Base-by-base conservation (phyloP, 306 rosid species). In the Notholithocarpus densiflorus region DNA sequence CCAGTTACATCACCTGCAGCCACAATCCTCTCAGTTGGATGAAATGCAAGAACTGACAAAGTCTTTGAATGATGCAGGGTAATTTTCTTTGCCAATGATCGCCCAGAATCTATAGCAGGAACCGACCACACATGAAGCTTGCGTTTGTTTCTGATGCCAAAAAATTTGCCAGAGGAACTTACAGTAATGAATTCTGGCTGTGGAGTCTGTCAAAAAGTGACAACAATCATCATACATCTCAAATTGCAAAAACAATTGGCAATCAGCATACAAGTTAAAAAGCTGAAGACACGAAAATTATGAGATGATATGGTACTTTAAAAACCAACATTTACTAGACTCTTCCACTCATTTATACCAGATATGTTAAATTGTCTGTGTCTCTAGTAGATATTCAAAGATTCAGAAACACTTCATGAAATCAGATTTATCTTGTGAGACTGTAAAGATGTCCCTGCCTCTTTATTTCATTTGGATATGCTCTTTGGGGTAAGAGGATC, bases 1-100 rank as follows among this genome's bases (percentile, higher is more conserved):
- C 99, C 99, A 64, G 87, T 84, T 61, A 72, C 83, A 90, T 95
- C 98, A 82, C 98, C 98, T 0, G 98, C 98, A 79, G 99, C 99
- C 37, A 95, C 90, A 24, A 81, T 90, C 80, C 94, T 89, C 82
- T 87, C 84, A 5, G 87, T 83, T 68, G 96, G 97, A 85, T 95
- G 98, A 86, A 95, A 90, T 71, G 96, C 92, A 82, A 90, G 87
- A 84, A 77, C 79, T 1, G 86, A 72, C 77, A 93, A 80, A 71
- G 66, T 78, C 83, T 83, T 95, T 59, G 99, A 87, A 86, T 95
- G 98, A 84, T 89, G 99, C 88, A 95, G 83, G 15, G 87, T 83
- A 69, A 93, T 89, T 82, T 84, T 92, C 86, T 88, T 89, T 40
- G 81, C 57, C 51, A 80, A 85, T 27, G 64, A 13, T 37, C 68